A percentile compares a stretch with the other conserved stretches of the same genome.
Conservation (phyloP, 1,284 basidiomycete genomes). For the Ceratobasidium sp. region DNA sequence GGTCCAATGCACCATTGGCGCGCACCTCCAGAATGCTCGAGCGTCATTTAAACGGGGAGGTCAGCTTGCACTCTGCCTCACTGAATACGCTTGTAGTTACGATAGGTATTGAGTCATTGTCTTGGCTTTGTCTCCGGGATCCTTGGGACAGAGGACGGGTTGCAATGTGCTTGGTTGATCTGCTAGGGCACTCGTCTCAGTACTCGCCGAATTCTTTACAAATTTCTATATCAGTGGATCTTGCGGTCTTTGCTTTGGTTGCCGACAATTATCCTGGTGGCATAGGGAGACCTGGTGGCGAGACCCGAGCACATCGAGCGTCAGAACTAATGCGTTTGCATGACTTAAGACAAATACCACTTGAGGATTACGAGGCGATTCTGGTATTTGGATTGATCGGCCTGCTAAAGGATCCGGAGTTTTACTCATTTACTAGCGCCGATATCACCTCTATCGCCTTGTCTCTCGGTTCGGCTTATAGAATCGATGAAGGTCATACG, state of each 20-base stretch:
- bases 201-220: background rate
- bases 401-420: background rate
- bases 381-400: conserved; percentile 13
- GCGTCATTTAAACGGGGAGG: background rate
- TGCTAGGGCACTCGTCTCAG: background rate
- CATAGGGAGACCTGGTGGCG: background rate
- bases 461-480: background rate
- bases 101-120: background rate
- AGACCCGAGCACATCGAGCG: background rate
- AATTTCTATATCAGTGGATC: background rate
- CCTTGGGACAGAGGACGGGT: background rate
- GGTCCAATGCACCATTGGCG: background rate
- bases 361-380: background rate
- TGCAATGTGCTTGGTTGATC: conserved; percentile 2
- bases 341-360: background rate
- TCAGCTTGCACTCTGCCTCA: background rate
- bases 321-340: background rate
- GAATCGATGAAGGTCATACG: background rate
- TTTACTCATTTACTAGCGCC: background rate
- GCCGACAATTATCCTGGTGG: conserved; percentile 12
- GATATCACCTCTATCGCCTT: background rate
- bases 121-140: background rate
- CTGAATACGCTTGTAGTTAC: background rate
- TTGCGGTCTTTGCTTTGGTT: background rate
- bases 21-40: background rate